Evolutionary conservation across 331 rosid species (phyloP).

Genomic region (Phaseolus coccineus): DNA sequence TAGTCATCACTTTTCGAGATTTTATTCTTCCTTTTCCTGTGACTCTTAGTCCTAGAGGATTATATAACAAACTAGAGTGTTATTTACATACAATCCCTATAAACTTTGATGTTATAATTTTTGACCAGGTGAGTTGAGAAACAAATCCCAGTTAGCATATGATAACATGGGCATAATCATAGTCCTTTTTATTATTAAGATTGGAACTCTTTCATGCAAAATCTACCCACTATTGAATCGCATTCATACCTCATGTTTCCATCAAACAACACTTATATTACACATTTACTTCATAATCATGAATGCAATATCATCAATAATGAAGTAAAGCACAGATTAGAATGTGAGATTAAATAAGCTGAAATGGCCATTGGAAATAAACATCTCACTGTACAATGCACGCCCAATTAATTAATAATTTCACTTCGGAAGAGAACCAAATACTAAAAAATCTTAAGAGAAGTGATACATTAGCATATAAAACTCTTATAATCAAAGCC

Average conservation of each 20-base stretch:
- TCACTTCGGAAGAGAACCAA: conserved; percentile 43
- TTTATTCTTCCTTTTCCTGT: background rate
- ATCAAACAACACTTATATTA: background rate
- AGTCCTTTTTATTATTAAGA: background rate
- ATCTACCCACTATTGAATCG: background rate
- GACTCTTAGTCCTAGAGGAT: too few species aligned
- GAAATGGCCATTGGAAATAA: conserved; percentile 54
- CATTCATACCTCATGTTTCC: too few species aligned
- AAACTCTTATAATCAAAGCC: conserved; percentile 32
- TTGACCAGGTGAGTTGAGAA: too few species aligned
- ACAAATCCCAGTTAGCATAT: too few species aligned
- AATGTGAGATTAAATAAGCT: conserved; percentile 40
- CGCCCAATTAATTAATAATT: conserved; percentile 42
- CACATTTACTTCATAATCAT: background rate
- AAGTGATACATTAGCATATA: conserved; percentile 26
- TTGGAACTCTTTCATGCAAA: background rate
- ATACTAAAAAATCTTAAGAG: conserved; percentile 33
- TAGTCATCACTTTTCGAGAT: background rate
- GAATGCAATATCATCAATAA: conserved; percentile 12
- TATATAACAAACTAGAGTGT: too few species aligned
- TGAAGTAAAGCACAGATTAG: conserved; percentile 3
- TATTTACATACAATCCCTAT: too few species aligned
- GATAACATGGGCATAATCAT: too few species aligned
- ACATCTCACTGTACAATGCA: conserved; percentile 69
- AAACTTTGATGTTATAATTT: too few species aligned